Percentiles rank a stretch among this genome's conserved stretches.
These are phyloP conservation scores for Nicotiana otophora DNA, from an alignment of 257 asterid genomes.

Conservation along the genomic window DNA sequence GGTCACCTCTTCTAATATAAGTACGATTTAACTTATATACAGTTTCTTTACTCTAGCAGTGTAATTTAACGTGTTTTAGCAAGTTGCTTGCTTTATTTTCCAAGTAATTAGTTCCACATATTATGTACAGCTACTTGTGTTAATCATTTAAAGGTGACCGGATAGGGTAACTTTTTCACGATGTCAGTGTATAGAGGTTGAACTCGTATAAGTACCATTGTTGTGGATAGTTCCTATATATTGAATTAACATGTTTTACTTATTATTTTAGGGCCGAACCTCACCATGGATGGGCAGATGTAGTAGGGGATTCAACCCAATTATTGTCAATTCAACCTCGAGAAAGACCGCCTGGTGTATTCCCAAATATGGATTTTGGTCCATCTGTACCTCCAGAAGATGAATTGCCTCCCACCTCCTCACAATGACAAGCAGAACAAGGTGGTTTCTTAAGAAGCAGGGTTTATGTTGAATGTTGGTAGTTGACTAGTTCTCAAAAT, in stretches of 20 bases:
- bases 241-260: neutral
- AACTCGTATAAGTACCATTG: neutral
- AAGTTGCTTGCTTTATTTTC: neutral
- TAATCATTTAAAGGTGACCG: no score
- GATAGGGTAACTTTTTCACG: no score
- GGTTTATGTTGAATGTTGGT: neutral
- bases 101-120: neutral
- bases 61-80: no score
- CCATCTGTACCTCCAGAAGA: slow-evolving; percentile 28
- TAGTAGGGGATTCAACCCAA: slow-evolving; percentile 93
- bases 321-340: slow-evolving; percentile 73
- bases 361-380: slow-evolving; percentile 74
- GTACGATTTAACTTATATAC: neutral
- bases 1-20: neutral
- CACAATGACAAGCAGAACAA: slow-evolving; percentile 15
- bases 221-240: neutral
- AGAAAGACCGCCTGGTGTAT: slow-evolving; percentile 92
- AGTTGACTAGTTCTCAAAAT: neutral
- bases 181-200: neutral
- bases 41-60: neutral
- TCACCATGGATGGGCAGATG: slow-evolving; percentile 99
- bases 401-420: slow-evolving; percentile 34
- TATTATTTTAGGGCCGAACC: slow-evolving; percentile 75
- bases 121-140: no score
- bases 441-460: neutral